phyloP scores from a whole-genome alignment of 2,329 filamentous ascomycete species.

The Penicillium sp. region DNA sequence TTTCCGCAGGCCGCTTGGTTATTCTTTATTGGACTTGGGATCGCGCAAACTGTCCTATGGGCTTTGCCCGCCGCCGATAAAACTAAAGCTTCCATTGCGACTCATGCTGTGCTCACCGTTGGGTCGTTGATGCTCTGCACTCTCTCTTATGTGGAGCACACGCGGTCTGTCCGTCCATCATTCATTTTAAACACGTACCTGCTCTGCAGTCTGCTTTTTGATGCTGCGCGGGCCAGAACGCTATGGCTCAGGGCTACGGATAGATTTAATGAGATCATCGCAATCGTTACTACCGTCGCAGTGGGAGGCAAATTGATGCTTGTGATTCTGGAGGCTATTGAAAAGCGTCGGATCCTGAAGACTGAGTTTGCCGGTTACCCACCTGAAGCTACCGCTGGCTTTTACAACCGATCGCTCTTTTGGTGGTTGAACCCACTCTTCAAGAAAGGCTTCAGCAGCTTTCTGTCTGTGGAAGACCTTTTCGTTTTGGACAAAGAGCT shows the following conservation, averaged over 20 bases:
- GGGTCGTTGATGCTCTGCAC: conserved; percentile 39
- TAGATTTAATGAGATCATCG: conserved; percentile 41
- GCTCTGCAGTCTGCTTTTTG: conserved; percentile 50
- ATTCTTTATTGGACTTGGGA: conserved; percentile 40
- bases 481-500: conserved; percentile 52
- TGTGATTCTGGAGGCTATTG: conserved; percentile 49
- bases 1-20: conserved; percentile 35
- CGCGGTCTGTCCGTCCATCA: conserved; percentile 51
- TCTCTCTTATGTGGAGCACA: conserved; percentile 54
- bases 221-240: conserved; percentile 52
- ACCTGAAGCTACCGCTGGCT: conserved; percentile 56
- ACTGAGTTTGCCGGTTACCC: conserved; percentile 47
- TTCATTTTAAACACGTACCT: conserved; percentile 54
- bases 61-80: conserved; percentile 34
- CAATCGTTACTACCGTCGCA: conserved; percentile 48
- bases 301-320: conserved; percentile 50
- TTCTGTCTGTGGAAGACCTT: conserved; percentile 51
- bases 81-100: conserved; percentile 42
- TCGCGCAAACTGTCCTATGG: conserved; percentile 45
- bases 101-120: conserved; percentile 36
- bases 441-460: conserved; percentile 51
- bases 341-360: conserved; percentile 50
- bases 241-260: conserved; percentile 43
- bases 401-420: conserved; percentile 56
- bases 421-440: conserved; percentile 60